Percentiles rank a stretch among this genome's conserved stretches.
Evolutionary conservation across 345 rosid species (phyloP).

Genomic region (Firmiana major): DNA sequence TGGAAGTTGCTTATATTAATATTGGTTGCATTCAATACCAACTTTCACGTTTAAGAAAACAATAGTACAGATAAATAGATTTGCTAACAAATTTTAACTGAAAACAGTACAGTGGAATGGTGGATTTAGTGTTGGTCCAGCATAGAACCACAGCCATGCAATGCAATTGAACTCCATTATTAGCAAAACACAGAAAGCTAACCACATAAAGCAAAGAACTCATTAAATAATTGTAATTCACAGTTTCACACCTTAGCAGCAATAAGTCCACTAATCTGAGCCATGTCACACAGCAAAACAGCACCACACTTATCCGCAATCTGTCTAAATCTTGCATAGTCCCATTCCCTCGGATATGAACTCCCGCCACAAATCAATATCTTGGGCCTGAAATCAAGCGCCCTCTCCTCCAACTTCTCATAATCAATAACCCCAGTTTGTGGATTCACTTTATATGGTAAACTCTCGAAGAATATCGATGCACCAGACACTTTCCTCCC

Average conservation of each 20-base stretch:
- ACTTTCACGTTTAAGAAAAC: neutral
- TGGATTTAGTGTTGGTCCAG: neutral
- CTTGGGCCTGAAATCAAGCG: constrained; percentile 77
- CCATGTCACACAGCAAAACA: constrained; percentile 73
- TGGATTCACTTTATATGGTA: constrained; percentile 75
- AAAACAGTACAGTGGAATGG: neutral
- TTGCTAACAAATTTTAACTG: neutral
- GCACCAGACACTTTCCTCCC: constrained; percentile 78
- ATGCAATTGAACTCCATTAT: neutral
- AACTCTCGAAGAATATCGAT: constrained; percentile 79
- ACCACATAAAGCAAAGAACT: neutral
- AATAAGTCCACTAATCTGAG: constrained; percentile 77
- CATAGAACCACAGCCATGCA: neutral
- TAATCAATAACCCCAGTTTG: constrained; percentile 67
- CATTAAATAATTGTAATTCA: neutral
- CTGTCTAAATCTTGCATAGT: constrained; percentile 69
- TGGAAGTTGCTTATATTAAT: neutral
- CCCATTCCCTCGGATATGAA: constrained; percentile 83
- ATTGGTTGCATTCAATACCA: neutral
- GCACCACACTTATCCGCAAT: constrained; percentile 78
- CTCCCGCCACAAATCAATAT: constrained; percentile 90
- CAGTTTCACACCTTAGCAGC: constrained; percentile 70
- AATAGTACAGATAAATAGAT: neutral
- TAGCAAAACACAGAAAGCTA: neutral
- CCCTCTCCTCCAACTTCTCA: constrained; percentile 81